Conservation (phyloP, 129 eudicot species). For the Pittosporum tobira region DNA sequence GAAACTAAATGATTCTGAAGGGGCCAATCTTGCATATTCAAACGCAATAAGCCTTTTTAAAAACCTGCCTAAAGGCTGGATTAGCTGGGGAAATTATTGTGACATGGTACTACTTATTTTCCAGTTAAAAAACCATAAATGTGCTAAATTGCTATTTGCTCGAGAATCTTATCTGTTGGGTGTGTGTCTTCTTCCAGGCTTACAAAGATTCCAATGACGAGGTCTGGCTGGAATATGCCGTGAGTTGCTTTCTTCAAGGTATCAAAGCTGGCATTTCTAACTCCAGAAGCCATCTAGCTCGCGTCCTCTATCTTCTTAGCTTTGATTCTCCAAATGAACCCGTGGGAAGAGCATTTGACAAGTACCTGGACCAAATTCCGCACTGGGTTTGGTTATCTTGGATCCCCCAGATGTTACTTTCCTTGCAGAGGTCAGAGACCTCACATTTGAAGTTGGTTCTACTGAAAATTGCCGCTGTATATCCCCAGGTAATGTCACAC, state of each 20-base stretch:
- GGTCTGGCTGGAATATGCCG: slow-evolving; percentile 94
- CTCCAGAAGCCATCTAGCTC: slow-evolving; percentile 96
- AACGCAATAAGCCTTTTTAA: slow-evolving; percentile 79
- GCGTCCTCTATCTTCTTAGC: slow-evolving; percentile 93
- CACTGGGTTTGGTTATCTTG: slow-evolving; percentile 99
- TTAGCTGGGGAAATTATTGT: slow-evolving; percentile 98
- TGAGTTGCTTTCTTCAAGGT: slow-evolving; percentile 96
- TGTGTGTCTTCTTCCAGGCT: slow-evolving; percentile 56
- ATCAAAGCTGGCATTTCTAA: slow-evolving; percentile 80
- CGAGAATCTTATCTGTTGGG: slow-evolving; percentile 13
- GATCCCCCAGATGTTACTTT: slow-evolving; percentile 93
- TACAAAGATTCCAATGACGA: slow-evolving; percentile 87
- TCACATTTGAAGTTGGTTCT: slow-evolving; percentile 90
- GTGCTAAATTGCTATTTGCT: neutral
- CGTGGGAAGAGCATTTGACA: slow-evolving; percentile 90
- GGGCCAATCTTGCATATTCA: slow-evolving; percentile 88
- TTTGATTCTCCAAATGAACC: slow-evolving; percentile 92
- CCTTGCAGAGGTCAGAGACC: slow-evolving; percentile 90
- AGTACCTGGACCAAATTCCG: slow-evolving; percentile 85
- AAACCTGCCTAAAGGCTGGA: slow-evolving; percentile 96
- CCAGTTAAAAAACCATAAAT: neutral
- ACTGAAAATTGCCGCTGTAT: slow-evolving; percentile 74
- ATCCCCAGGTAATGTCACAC: slow-evolving; percentile 62
- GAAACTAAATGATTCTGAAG: slow-evolving; percentile 91
- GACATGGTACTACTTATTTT: slow-evolving; percentile 68